Conservation (phyloP, 2,329 filamentous ascomycete genomes). For the Beauveria caledonica region DNA sequence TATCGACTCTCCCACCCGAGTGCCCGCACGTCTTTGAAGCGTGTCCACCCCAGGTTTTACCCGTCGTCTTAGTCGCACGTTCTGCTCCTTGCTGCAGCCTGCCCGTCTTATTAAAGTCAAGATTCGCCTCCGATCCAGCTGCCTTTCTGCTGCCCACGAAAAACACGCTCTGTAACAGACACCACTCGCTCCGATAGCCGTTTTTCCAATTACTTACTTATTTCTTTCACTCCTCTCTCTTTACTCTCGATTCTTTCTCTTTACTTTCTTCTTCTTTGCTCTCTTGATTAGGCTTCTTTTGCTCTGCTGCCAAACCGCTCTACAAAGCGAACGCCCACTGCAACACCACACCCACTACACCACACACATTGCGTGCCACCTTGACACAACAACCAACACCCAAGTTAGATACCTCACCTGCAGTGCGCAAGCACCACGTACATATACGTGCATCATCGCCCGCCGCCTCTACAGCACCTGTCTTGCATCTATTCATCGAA, state of each 20-base stretch:
- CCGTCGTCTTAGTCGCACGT: not conserved
- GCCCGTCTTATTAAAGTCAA: slow-evolving; percentile 3
- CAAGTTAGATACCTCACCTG: not conserved
- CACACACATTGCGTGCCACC: not conserved
- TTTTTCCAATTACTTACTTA: not conserved
- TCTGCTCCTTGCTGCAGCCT: not conserved
- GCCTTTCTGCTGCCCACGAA: not conserved
- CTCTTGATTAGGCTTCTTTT: too few species aligned
- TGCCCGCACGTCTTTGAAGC: not conserved
- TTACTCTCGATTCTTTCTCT: not conserved
- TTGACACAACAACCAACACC: not conserved
- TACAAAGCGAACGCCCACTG: not conserved
- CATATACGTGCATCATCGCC: not conserved
- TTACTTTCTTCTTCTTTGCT: not conserved
- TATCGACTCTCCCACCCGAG: not conserved
- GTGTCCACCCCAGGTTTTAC: slow-evolving; percentile 2
- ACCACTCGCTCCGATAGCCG: not conserved
- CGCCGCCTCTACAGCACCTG: slow-evolving; percentile 2
- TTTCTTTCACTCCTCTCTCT: not conserved
- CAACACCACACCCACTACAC: not conserved
- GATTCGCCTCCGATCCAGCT: slow-evolving; percentile 6
- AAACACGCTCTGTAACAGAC: slow-evolving; percentile 3
- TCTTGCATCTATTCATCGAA: slow-evolving; percentile 13
- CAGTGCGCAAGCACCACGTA: slow-evolving; percentile 7
- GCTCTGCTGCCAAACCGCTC: not conserved